Percentiles rank a stretch among this genome's conserved stretches.
Conservation (phyloP, 345 rosid genomes). For the Chamaenerion angustifolium region DNA sequence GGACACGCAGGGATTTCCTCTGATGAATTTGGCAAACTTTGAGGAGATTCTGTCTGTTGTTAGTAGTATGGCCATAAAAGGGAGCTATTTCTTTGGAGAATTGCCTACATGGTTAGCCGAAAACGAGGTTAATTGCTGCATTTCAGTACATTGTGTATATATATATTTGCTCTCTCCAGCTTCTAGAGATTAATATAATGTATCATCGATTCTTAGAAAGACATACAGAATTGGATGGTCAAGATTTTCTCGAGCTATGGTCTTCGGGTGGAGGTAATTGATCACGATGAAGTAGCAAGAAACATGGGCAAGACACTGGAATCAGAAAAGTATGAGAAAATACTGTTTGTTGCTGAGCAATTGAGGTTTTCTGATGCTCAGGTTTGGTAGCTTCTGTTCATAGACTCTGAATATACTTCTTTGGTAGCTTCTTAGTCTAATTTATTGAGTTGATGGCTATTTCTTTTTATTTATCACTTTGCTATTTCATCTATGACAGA, state of each 20-base stretch:
- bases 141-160: slow-evolving; percentile 11
- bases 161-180: slow-evolving; percentile 1
- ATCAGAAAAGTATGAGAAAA: slow-evolving; percentile 23
- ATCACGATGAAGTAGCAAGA: slow-evolving; percentile 38
- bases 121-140: slow-evolving; percentile 43
- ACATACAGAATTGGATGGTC: slow-evolving; percentile 35
- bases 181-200: slow-evolving; percentile 1
- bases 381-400: slow-evolving; percentile 21
- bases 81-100: slow-evolving; percentile 59
- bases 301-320: slow-evolving; percentile 40
- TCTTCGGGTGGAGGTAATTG: slow-evolving; percentile 32
- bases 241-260: slow-evolving; percentile 64
- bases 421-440: background rate
- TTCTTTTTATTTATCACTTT: background rate
- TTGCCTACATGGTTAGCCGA: slow-evolving; percentile 47
- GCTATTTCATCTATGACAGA: slow-evolving; percentile 18
- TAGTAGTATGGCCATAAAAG: slow-evolving; percentile 53
- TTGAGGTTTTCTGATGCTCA: slow-evolving; percentile 75
- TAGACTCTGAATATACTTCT: background rate
- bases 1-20: slow-evolving; percentile 47
- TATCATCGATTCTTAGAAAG: slow-evolving; percentile 26
- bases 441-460: background rate
- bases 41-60: slow-evolving; percentile 44
- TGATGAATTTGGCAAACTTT: slow-evolving; percentile 44
- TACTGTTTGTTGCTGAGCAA: slow-evolving; percentile 64